phyloP scores from a whole-genome alignment of 164 flowering plant genomes.

The Stephania yunnanensis region DNA sequence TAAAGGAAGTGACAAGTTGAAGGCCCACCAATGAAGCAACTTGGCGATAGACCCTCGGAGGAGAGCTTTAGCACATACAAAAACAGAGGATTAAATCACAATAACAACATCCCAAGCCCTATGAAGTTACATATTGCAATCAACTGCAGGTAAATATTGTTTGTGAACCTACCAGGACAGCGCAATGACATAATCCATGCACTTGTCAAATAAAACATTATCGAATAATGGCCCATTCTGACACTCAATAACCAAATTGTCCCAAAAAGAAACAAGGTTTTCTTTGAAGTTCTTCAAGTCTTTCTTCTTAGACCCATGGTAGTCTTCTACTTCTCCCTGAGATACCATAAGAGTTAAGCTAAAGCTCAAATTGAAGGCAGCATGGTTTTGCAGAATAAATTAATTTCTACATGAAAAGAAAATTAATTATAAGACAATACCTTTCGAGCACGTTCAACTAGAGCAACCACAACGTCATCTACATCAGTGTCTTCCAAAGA shows the following conservation, averaged over 20 bases:
- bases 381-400: neutral
- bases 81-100: conserved; percentile 11
- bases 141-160: conserved; percentile 2
- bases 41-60: conserved; percentile 92
- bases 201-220: conserved; percentile 71
- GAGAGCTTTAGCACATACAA: conserved; percentile 54
- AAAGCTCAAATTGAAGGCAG: neutral
- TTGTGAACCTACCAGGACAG: conserved; percentile 71
- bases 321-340: conserved; percentile 85
- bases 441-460: conserved; percentile 68
- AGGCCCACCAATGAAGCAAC: conserved; percentile 90
- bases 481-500: conserved; percentile 79
- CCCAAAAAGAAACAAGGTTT: conserved; percentile 78
- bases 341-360: conserved; percentile 20
- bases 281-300: conserved; percentile 87
- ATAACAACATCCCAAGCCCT: neutral
- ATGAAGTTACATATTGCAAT: conserved; percentile 1
- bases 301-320: conserved; percentile 69
- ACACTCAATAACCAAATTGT: conserved; percentile 73
- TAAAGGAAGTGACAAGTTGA: conserved; percentile 93
- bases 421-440: conserved; percentile 38
- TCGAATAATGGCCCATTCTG: conserved; percentile 91
- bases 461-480: conserved; percentile 88
- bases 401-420: neutral
- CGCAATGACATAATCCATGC: conserved; percentile 91